Evolutionary conservation across 1,284 basidiomycete genomes (phyloP).

Genomic region (Ustilago xerochloae): DNA sequence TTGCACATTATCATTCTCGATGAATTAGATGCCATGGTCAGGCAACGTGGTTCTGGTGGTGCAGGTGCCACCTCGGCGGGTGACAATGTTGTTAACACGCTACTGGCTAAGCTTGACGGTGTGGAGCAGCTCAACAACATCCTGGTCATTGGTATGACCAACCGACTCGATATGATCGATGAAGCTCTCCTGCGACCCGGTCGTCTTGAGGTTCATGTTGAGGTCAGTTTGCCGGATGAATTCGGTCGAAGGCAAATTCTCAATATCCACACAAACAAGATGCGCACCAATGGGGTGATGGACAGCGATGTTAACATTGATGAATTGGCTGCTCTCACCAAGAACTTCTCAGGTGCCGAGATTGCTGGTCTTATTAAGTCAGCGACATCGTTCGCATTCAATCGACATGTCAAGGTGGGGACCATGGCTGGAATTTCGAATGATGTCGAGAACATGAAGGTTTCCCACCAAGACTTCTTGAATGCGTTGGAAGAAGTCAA

Average conservation of each 20-base stretch:
- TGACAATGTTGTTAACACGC: conserved; percentile 97
- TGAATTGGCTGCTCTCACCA: conserved; percentile 86
- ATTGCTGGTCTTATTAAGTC: conserved; percentile 96
- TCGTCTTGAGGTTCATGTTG: conserved; percentile 99
- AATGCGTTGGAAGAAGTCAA: conserved; percentile 93
- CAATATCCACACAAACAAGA: conserved; percentile 93
- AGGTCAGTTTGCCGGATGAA: conserved; percentile 96
- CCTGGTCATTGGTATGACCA: conserved; percentile 99
- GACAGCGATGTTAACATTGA: conserved; percentile 84
- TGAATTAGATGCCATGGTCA: conserved; percentile 98
- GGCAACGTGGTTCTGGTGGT: conserved; percentile 78
- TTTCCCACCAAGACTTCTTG: conserved; percentile 88
- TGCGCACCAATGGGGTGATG: conserved; percentile 92
- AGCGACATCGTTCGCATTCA: conserved; percentile 97
- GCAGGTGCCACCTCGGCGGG: conserved; percentile 90
- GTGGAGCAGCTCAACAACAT: conserved; percentile 99
- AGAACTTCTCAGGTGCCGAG: conserved; percentile 98
- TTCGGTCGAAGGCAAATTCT: conserved; percentile 92
- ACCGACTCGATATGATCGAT: conserved; percentile 98
- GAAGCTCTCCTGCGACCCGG: conserved; percentile 96
- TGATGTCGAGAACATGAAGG: conserved; percentile 91
- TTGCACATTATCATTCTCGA: conserved; percentile 99
- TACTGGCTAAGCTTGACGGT: conserved; percentile 99
- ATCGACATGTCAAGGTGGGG: conserved; percentile 95
- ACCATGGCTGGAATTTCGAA: conserved; percentile 96